Base-by-base conservation (phyloP, 345 rosid genomes). In the Conringia planisiliqua region DNA sequence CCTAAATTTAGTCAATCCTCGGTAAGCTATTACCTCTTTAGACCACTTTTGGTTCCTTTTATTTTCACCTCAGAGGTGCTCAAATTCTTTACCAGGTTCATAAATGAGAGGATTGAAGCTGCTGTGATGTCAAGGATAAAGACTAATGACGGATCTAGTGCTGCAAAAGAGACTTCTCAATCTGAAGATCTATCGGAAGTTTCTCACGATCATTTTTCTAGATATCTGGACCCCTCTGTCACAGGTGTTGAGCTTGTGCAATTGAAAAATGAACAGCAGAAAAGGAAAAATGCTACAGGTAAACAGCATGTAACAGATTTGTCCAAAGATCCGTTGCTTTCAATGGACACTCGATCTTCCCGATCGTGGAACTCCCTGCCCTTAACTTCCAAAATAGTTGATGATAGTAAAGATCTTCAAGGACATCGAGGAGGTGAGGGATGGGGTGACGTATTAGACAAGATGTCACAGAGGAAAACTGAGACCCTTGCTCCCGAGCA, bases 231-330 rank as follows among this genome's bases (percentile, higher is more conserved):
- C 83, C 98, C 98, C 66, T 82, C 96, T 64, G 92, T 62, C 46
- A 85, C 86, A 70, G 98, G 97, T 58, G 98, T 96, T 72, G 99
- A 96, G 81, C 98, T 96, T 76, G 91, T 92, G 76, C 91, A 79
- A 61, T 79, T 96, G 50, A 92, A 86, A 86, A 83, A 76, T 65
- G 84, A 85, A 70, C 85, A 83, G 71, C 58, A 85, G 51, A 82
- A 70, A 33, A 80, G 40, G 77, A 70, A 78, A 50, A 66, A 75
- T 78, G 79, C 75, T 55, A 57, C 77, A 68, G 85, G 84, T 71
- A 77, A 70, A 66, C 70, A 55, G 64, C 83, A 78, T 77, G 83
- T 86, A 57, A 18, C 75, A 30, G 79, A 66, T 69, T 44, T 64
- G 17, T 86, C 90, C 10, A 96, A 96, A 82, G 97, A 96, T 77